Conservation (phyloP, 176 grass and related monocot genomes). For the Phyllostachys edulis region DNA sequence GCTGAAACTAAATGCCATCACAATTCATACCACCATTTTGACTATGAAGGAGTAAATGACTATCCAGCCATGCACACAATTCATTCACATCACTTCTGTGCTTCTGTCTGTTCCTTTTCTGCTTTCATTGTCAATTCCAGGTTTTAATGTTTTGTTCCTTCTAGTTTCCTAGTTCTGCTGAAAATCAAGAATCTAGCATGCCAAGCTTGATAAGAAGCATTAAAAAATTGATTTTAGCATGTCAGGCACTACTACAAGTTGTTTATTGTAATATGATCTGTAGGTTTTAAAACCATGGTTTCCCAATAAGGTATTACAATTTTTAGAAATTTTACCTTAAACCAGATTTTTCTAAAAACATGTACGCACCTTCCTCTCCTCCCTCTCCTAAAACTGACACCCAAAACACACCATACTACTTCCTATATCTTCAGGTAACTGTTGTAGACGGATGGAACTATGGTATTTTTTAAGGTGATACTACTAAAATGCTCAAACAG, state of each 20-base stretch:
- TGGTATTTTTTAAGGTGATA: background rate
- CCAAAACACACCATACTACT: background rate
- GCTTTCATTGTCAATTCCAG: background rate
- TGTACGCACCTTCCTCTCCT: background rate
- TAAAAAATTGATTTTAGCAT: background rate
- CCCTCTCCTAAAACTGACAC: background rate
- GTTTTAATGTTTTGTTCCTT: background rate
- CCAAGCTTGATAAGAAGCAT: background rate
- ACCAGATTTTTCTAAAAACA: background rate
- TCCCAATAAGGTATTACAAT: background rate
- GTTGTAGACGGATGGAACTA: too few relatives aligned
- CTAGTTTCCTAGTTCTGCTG: background rate
- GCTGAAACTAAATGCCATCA: background rate
- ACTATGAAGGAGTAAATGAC: background rate
- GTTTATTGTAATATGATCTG: background rate
- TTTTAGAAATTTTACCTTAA: background rate
- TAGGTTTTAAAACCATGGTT: background rate
- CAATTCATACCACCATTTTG: background rate
- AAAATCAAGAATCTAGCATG: background rate
- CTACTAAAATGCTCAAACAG: background rate
- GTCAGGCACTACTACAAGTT: background rate
- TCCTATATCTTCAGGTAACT: background rate
- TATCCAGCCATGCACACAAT: background rate
- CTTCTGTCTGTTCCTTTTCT: background rate
- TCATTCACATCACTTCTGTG: background rate